phyloP scores from a whole-genome alignment of 2,329 filamentous ascomycete genomes.

The Aspergillus thermomutatus region DNA sequence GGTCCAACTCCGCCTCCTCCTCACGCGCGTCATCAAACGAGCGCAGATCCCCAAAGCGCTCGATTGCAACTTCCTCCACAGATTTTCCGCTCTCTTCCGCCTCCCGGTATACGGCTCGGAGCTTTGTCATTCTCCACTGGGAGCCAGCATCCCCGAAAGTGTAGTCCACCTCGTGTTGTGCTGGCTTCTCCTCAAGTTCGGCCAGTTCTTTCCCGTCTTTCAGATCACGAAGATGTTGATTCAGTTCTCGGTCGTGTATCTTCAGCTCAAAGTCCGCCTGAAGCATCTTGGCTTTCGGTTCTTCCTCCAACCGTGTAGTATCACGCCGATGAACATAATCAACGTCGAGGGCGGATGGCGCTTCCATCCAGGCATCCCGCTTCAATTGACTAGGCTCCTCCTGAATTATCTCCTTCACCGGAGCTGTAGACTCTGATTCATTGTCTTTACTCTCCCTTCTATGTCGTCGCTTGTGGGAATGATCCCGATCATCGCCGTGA shows the following conservation, averaged over 20 bases:
- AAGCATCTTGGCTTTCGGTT: conserved; percentile 38
- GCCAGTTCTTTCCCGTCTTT: conserved; percentile 56
- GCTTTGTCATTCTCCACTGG: conserved; percentile 93
- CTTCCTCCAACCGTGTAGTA: conserved; percentile 52
- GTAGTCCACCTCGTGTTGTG: conserved; percentile 67
- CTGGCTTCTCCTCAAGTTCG: conserved; percentile 52
- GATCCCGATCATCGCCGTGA: conserved; percentile 48
- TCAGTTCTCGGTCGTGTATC: conserved; percentile 78
- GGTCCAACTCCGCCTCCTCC: conserved; percentile 85
- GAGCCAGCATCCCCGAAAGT: conserved; percentile 86
- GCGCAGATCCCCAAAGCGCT: conserved; percentile 75
- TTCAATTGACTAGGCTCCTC: conserved; percentile 48
- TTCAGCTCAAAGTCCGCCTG: conserved; percentile 63
- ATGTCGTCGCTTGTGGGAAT: conserved; percentile 48
- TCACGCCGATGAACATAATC: conserved; percentile 69
- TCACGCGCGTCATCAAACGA: conserved; percentile 92
- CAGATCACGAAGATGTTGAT: conserved; percentile 63
- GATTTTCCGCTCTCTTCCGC: conserved; percentile 69
- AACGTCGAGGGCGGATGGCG: conserved; percentile 74
- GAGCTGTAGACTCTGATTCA: conserved; percentile 35
- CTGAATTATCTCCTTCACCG: conserved; percentile 33
- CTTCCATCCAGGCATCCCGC: conserved; percentile 93
- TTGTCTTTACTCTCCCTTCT: conserved; percentile 39
- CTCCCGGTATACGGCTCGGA: conserved; percentile 77
- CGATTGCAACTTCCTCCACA: conserved; percentile 77